These are phyloP conservation scores for Groenewaldozyma salmanticensis DNA, from an alignment of 805 yeast genomes.

Conservation along the genomic window DNA sequence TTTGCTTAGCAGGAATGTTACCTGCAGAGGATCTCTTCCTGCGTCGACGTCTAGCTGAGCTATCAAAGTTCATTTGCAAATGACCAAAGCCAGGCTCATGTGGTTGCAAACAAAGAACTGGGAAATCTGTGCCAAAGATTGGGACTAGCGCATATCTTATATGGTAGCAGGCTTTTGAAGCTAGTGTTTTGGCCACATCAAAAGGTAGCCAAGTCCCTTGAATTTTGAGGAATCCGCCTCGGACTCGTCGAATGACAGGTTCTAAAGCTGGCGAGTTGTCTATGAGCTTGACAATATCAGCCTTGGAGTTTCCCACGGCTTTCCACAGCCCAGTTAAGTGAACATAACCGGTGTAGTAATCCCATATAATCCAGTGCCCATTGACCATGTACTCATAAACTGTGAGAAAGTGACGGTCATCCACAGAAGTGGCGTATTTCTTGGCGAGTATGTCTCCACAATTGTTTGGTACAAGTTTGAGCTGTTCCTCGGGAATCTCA, in stretches of 20 bases:
- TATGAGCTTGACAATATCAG: constrained; percentile 64
- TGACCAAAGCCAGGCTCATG: constrained; percentile 56
- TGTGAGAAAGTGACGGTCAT: constrained; percentile 56
- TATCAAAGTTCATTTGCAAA: constrained; percentile 29
- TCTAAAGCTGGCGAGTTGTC: constrained; percentile 56
- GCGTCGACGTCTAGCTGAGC: constrained; percentile 15
- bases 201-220: constrained; percentile 93
- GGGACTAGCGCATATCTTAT: constrained; percentile 72
- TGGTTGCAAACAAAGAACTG: constrained; percentile 50
- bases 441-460: constrained; percentile 14
- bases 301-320: constrained; percentile 55
- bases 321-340: constrained; percentile 88
- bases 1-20: not conserved
- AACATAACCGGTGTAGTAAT: constrained; percentile 72
- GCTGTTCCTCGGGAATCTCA: constrained; percentile 12
- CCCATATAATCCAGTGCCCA: constrained; percentile 77
- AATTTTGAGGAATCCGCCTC: constrained; percentile 86
- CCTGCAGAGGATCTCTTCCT: constrained; percentile 9
- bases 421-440: constrained; percentile 59
- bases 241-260: constrained; percentile 54
- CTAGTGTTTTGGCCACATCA: constrained; percentile 54
- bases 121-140: constrained; percentile 64
- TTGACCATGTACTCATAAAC: constrained; percentile 65
- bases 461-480: constrained; percentile 14
- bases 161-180: constrained; percentile 65